Percentiles rank a stretch among this genome's conserved stretches.
Conservation (phyloP, 2,329 filamentous ascomycete species). For the Talaromyces albobiverticillius region DNA sequence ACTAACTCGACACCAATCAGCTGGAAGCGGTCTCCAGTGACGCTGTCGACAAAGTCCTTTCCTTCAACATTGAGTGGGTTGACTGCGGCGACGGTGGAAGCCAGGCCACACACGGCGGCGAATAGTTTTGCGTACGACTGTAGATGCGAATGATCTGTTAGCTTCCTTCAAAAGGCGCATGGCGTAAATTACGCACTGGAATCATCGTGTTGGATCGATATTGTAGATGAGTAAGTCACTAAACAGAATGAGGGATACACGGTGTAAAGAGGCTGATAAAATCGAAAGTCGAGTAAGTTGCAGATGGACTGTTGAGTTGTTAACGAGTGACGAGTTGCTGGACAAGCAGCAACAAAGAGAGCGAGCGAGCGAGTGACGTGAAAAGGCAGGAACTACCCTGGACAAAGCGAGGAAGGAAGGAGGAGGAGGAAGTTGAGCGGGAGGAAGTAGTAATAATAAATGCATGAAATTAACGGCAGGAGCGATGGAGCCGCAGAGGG, state of each 20-base stretch:
- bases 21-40: slow-evolving; percentile 58
- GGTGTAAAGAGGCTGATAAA: too few species aligned
- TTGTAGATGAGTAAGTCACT: too few species aligned
- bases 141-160: not conserved
- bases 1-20: slow-evolving; percentile 61
- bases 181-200: slow-evolving; percentile 12
- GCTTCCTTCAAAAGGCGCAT: not conserved
- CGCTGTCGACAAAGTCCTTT: slow-evolving; percentile 60
- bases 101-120: slow-evolving; percentile 40
- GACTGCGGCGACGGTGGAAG: slow-evolving; percentile 51
- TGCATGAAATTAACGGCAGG: too few species aligned
- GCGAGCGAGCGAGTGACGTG: slow-evolving; percentile 13
- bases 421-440: not conserved
- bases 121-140: slow-evolving; percentile 35
- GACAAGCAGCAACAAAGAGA: slow-evolving; percentile 1
- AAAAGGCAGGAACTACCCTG: not conserved
- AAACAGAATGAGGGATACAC: not conserved
- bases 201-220: slow-evolving; percentile 10
- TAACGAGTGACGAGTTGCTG: too few species aligned
- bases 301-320: too few species aligned
- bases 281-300: too few species aligned
- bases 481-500: too few species aligned
- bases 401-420: not conserved
- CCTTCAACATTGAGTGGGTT: slow-evolving; percentile 56
- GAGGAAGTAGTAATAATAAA: too few species aligned